phyloP scores from a whole-genome alignment of 148 eudicot species.

The Gaultheria prostrata region DNA sequence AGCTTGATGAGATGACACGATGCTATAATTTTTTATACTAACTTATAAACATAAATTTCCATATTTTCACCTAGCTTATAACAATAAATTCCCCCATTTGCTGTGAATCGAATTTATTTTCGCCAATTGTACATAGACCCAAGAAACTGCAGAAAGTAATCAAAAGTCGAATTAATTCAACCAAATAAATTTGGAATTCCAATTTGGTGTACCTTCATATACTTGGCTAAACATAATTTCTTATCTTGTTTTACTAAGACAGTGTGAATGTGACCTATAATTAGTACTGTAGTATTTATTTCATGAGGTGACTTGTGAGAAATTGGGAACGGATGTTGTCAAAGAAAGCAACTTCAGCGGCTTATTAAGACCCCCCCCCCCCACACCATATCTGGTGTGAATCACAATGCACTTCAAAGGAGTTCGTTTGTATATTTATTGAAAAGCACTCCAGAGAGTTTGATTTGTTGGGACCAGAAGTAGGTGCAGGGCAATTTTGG shows the following conservation, averaged over 20 bases:
- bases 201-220: not conserved
- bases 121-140: not conserved
- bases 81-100: not conserved
- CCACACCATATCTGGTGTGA: conserved; percentile 1
- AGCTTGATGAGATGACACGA: conserved; percentile 78
- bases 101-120: not conserved
- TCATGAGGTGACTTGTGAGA: not conserved
- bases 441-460: not conserved
- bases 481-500: not conserved
- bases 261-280: not conserved
- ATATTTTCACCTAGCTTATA: not conserved
- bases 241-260: not conserved
- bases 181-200: not conserved
- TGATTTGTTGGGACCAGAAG: conserved; percentile 2
- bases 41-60: too few relatives aligned
- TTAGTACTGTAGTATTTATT: too few relatives aligned
- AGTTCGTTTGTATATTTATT: not conserved
- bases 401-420: not conserved
- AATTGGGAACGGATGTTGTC: not conserved
- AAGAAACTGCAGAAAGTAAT: not conserved
- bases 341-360: conserved; percentile 7
- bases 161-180: not conserved
- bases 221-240: not conserved
- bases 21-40: conserved; percentile 47
- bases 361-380: not conserved